Percentiles rank a stretch among this genome's conserved stretches.
These are phyloP conservation scores for Iodosphaeria phyllophila DNA, from an alignment of 2,329 filamentous ascomycete species.

Conservation along the genomic window DNA sequence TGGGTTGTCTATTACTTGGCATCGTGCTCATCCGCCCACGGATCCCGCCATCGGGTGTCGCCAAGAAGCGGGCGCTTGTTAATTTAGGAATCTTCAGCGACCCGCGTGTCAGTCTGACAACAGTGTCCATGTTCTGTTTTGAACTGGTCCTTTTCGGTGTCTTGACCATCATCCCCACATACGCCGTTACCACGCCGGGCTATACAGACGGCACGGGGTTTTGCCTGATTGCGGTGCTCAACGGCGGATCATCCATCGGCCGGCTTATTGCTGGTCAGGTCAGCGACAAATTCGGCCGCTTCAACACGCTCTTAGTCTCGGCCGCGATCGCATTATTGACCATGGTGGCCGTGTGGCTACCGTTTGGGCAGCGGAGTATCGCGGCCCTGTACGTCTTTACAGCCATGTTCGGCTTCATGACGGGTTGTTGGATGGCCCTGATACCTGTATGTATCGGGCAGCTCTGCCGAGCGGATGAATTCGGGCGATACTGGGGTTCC, in stretches of 20 bases:
- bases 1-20: constrained; percentile 10
- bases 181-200: constrained; percentile 13
- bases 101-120: constrained; percentile 20
- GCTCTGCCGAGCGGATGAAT: constrained; percentile 46
- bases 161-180: constrained; percentile 25
- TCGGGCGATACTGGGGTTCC: constrained; percentile 50
- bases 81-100: constrained; percentile 21
- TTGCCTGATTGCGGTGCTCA: constrained; percentile 42
- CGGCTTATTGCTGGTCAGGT: constrained; percentile 45
- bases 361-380: constrained; percentile 16
- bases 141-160: constrained; percentile 29
- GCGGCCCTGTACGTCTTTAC: constrained; percentile 37
- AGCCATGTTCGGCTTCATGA: constrained; percentile 46
- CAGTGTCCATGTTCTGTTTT: constrained; percentile 22
- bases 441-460: constrained; percentile 55
- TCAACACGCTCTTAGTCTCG: constrained; percentile 45
- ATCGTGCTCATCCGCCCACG: constrained; percentile 11
- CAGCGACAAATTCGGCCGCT: constrained; percentile 48
- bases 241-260: constrained; percentile 45
- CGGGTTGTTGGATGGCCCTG: constrained; percentile 47
- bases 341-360: constrained; percentile 44
- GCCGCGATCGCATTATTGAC: constrained; percentile 20
- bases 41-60: constrained; percentile 15
- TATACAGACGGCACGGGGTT: constrained; percentile 1
- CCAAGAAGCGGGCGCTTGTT: constrained; percentile 12